A percentile compares a stretch with the other conserved stretches of the same genome.
Evolutionary conservation across 805 yeast genomes (phyloP).

Genomic region (Metschnikowia amazonensis): DNA sequence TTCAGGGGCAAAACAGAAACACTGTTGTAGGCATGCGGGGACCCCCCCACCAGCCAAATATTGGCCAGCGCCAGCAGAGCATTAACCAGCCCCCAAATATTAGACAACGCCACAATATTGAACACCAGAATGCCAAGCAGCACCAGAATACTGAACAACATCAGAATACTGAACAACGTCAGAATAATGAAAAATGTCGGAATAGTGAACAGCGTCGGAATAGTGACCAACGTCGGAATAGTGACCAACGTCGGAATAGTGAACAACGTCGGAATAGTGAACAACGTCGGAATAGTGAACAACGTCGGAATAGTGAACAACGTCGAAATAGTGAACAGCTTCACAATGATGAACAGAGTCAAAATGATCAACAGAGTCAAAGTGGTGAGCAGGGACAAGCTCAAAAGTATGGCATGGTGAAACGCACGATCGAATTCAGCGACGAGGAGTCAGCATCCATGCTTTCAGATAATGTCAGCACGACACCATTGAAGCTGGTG

Average conservation of each 20-base stretch:
- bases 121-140: not conserved
- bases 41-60: conserved; percentile 9
- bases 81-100: not conserved
- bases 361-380: conserved; percentile 3
- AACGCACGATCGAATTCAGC: conserved; percentile 14
- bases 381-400: conserved; percentile 3
- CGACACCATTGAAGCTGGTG: conserved; percentile 46
- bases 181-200: not conserved
- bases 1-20: conserved; percentile 32
- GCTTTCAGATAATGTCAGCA: conserved; percentile 40
- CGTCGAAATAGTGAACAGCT: not conserved
- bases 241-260: not conserved
- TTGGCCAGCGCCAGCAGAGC: not conserved
- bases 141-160: not conserved
- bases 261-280: too few relatives aligned
- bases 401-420: conserved; percentile 4
- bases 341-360: not conserved
- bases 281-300: not conserved
- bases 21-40: conserved; percentile 9
- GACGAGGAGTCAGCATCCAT: conserved; percentile 15
- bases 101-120: not conserved
- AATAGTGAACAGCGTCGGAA: not conserved
- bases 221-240: conserved; percentile 4
- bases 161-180: not conserved
- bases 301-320: not conserved